phyloP scores from a whole-genome alignment of 2,329 filamentous ascomycete species.

The Fusarium sp. region DNA sequence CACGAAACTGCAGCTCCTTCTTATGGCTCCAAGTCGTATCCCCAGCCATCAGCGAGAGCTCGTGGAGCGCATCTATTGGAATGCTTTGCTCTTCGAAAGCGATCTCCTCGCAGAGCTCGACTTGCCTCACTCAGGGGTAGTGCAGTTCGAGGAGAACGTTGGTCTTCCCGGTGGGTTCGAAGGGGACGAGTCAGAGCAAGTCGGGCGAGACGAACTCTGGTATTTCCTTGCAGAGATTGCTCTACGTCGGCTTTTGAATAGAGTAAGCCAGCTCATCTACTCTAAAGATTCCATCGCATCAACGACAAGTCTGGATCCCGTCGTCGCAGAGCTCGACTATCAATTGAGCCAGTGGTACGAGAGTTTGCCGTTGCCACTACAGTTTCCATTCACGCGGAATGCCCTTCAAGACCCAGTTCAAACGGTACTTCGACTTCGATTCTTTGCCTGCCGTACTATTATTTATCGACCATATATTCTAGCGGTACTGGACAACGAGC shows the following conservation, averaged over 20 bases:
- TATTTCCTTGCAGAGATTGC: slow-evolving; percentile 90
- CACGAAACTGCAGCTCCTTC: slow-evolving; percentile 84
- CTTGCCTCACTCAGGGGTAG: slow-evolving; percentile 85
- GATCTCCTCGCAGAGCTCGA: slow-evolving; percentile 85
- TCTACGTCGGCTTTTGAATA: slow-evolving; percentile 81
- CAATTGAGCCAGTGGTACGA: slow-evolving; percentile 91
- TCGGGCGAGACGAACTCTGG: slow-evolving; percentile 84
- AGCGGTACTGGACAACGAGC: slow-evolving; percentile 84
- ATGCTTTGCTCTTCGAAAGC: slow-evolving; percentile 84
- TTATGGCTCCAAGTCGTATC: slow-evolving; percentile 80
- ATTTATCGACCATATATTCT: slow-evolving; percentile 89
- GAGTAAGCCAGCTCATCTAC: slow-evolving; percentile 85
- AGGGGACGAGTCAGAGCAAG: slow-evolving; percentile 74
- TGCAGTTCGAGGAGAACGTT: slow-evolving; percentile 85
- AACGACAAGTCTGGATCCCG: slow-evolving; percentile 80
- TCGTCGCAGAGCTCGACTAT: slow-evolving; percentile 85
- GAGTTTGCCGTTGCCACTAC: slow-evolving; percentile 79
- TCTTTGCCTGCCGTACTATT: slow-evolving; percentile 88
- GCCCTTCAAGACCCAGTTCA: slow-evolving; percentile 81
- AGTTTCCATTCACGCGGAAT: slow-evolving; percentile 80
- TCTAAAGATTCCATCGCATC: slow-evolving; percentile 80
- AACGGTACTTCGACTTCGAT: slow-evolving; percentile 83
- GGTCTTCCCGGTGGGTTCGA: slow-evolving; percentile 85
- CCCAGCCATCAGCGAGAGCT: slow-evolving; percentile 80
- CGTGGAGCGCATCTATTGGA: slow-evolving; percentile 87